Evolutionary conservation across 2,329 filamentous ascomycete genomes (phyloP).

Genomic region (Penicillium sp.): DNA sequence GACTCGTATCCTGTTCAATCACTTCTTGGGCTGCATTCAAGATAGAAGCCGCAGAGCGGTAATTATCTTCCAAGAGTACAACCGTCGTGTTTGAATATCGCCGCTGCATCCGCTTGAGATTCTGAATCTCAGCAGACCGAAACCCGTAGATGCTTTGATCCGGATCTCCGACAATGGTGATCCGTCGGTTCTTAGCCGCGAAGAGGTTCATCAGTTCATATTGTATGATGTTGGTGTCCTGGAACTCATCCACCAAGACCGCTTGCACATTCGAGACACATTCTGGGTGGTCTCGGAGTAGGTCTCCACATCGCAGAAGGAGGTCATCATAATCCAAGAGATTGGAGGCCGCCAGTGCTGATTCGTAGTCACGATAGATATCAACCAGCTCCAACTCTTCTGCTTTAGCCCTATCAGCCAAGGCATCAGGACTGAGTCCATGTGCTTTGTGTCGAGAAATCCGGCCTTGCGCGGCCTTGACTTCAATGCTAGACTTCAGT

Average conservation of each 20-base stretch:
- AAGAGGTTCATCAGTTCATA: slow-evolving; percentile 89
- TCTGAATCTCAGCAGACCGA: slow-evolving; percentile 83
- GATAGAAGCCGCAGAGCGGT: slow-evolving; percentile 80
- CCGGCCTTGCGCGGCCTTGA: slow-evolving; percentile 59
- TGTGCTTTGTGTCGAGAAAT: slow-evolving; percentile 60
- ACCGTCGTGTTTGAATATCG: slow-evolving; percentile 72
- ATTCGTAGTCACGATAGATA: slow-evolving; percentile 67
- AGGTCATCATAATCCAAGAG: slow-evolving; percentile 92
- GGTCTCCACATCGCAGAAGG: slow-evolving; percentile 69
- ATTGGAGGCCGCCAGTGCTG: slow-evolving; percentile 64
- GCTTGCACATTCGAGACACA: slow-evolving; percentile 85
- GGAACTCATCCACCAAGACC: slow-evolving; percentile 92
- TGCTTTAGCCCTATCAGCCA: slow-evolving; percentile 30
- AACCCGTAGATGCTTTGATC: slow-evolving; percentile 98
- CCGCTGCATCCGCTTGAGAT: slow-evolving; percentile 66
- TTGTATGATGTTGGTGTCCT: slow-evolving; percentile 91
- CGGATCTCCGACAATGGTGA: slow-evolving; percentile 91
- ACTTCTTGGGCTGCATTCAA: slow-evolving; percentile 69
- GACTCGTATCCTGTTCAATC: slow-evolving; percentile 76
- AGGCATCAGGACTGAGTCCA: slow-evolving; percentile 42
- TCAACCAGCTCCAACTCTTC: slow-evolving; percentile 59
- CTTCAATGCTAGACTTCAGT: slow-evolving; percentile 59
- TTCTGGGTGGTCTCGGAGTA: slow-evolving; percentile 62
- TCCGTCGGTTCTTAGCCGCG: slow-evolving; percentile 61
- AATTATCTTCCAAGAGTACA: slow-evolving; percentile 85